Evolutionary conservation across 306 rosid genomes (phyloP).

Genomic region (Vigna hirtella): DNA sequence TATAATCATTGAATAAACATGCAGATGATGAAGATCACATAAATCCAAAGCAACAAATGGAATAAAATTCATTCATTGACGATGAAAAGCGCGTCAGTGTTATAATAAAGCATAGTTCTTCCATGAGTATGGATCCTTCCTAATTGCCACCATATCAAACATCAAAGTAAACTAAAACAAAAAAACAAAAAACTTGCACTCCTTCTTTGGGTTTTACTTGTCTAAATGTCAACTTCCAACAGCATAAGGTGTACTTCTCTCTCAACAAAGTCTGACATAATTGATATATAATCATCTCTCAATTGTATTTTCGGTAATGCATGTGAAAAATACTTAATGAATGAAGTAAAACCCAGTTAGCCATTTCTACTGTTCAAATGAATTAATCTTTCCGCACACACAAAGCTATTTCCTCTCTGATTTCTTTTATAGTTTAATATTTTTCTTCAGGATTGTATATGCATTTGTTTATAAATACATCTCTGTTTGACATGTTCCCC

Average conservation of each 20-base stretch:
- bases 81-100: background rate
- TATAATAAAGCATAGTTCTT: background rate
- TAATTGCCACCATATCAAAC: constrained; percentile 25
- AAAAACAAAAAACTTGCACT: background rate
- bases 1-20: background rate
- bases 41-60: background rate
- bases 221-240: background rate
- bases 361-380: background rate
- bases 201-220: constrained; percentile 7
- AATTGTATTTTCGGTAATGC: background rate
- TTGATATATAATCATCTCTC: background rate
- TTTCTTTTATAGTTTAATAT: background rate
- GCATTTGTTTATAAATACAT: constrained; percentile 1
- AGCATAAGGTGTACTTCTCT: constrained; percentile 29
- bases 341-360: background rate
- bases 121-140: background rate
- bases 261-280: background rate
- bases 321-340: background rate
- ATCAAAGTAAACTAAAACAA: background rate
- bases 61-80: background rate
- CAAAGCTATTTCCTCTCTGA: constrained; percentile 4
- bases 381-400: background rate
- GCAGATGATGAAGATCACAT: background rate
- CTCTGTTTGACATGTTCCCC: constrained; percentile 36
- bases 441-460: background rate